Conservation (phyloP, 257 asterid genomes). For the Forsythia suspensa region DNA sequence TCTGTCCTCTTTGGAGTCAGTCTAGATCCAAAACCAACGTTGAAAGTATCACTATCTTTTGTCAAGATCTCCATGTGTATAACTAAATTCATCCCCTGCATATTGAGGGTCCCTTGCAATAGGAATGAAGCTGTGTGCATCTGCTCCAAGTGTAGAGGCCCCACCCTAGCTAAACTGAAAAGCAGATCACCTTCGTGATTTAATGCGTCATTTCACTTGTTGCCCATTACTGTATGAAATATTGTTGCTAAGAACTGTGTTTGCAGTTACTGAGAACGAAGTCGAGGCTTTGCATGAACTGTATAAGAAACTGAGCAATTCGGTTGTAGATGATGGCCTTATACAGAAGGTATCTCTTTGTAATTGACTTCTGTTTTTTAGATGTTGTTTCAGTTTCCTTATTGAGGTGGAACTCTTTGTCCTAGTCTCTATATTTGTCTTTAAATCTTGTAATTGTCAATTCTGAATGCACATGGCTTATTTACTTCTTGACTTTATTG, state of each 20-base stretch:
- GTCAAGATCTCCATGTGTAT: too few species aligned
- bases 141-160: too few species aligned
- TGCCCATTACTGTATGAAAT: background rate
- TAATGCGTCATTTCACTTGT: background rate
- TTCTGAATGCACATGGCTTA: background rate
- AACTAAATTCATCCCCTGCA: too few species aligned
- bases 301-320: conserved; percentile 20
- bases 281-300: conserved; percentile 26
- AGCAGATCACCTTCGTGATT: background rate
- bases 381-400: background rate
- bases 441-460: background rate
- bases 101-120: too few species aligned
- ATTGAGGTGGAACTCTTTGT: background rate
- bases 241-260: background rate
- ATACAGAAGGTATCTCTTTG: conserved; percentile 24
- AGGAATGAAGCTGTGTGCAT: too few species aligned
- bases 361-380: background rate
- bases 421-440: background rate
- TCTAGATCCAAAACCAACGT: too few species aligned
- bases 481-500: background rate
- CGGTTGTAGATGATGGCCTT: conserved; percentile 15
- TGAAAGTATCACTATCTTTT: too few species aligned
- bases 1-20: too few species aligned
- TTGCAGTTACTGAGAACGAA: conserved; percentile 21
- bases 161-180: too few species aligned